These are phyloP conservation scores for Hypoxylon sp. DNA, from an alignment of 2,329 filamentous ascomycete species.

Conservation along the genomic window DNA sequence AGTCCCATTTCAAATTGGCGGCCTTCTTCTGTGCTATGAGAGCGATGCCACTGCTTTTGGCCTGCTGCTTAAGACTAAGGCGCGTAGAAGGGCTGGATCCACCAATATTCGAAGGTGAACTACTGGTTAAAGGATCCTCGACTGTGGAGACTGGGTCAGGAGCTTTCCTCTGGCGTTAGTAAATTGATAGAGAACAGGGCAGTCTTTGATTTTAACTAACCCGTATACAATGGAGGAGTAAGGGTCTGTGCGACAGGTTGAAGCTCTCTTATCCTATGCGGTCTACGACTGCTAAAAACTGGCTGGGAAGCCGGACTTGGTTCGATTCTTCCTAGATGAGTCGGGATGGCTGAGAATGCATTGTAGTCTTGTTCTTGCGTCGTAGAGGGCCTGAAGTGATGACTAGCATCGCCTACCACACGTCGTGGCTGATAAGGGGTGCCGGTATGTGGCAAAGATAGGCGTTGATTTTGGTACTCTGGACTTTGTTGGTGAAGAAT, in stretches of 20 bases:
- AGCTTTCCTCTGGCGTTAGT: constrained; percentile 30
- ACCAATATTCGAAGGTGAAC: constrained; percentile 39
- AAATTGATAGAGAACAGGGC: background rate
- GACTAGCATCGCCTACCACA: constrained; percentile 45
- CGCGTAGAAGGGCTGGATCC: constrained; percentile 45
- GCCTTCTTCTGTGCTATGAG: constrained; percentile 33
- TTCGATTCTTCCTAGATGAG: constrained; percentile 17
- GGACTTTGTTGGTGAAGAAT: constrained; percentile 4
- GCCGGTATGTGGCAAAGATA: constrained; percentile 36
- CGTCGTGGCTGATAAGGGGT: constrained; percentile 31
- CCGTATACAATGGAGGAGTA: constrained; percentile 35
- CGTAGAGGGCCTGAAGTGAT: constrained; percentile 42
- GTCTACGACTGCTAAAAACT: constrained; percentile 22
- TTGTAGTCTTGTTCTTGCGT: constrained; percentile 25
- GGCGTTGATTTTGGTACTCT: constrained; percentile 23
- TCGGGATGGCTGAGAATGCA: constrained; percentile 29
- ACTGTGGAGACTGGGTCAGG: constrained; percentile 30
- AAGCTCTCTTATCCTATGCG: constrained; percentile 31
- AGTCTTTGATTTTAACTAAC: constrained; percentile 29
- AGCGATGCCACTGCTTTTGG: constrained; percentile 20
- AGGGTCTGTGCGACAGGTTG: constrained; percentile 32
- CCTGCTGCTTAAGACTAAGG: constrained; percentile 34
- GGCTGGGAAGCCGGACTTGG: constrained; percentile 29
- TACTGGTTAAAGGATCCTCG: constrained; percentile 32
- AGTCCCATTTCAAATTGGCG: constrained; percentile 35